Conservation (phyloP, 352 stramenopile genomes). For the Phytophthora hybrid region DNA sequence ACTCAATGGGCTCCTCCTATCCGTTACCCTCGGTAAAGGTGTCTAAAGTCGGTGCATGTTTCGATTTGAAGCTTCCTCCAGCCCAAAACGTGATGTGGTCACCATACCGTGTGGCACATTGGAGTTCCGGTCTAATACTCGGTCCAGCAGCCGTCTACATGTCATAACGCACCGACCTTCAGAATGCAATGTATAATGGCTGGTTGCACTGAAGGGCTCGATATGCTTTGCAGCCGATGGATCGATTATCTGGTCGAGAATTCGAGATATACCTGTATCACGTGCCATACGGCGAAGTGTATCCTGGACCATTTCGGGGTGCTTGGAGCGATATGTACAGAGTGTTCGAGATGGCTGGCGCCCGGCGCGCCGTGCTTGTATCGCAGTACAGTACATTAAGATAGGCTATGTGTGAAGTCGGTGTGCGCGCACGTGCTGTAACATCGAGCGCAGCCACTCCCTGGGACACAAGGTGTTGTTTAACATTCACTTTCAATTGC, state of each 20-base stretch:
- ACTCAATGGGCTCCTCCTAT: background rate
- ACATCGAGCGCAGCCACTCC: too few species aligned
- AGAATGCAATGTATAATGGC: too few species aligned
- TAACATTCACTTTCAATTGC: background rate
- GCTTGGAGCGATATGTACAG: slow-evolving; percentile 4
- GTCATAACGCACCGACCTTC: too few species aligned
- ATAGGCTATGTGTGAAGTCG: too few species aligned
- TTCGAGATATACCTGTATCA: too few species aligned
- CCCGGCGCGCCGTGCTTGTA: background rate
- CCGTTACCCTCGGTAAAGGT: slow-evolving; percentile 29
- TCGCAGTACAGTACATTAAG: background rate
- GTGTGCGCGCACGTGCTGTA: too few species aligned
- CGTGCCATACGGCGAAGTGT: slow-evolving; percentile 20
- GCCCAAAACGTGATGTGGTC: background rate
- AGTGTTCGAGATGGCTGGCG: background rate
- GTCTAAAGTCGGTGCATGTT: background rate
- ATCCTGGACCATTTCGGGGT: slow-evolving; percentile 24
- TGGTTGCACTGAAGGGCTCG: too few species aligned
- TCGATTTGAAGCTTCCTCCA: background rate
- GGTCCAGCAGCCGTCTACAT: too few species aligned
- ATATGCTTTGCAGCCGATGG: too few species aligned
- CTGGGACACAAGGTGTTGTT: background rate
- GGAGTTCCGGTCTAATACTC: too few species aligned
- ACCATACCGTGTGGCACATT: too few species aligned
- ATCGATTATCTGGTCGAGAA: too few species aligned